These are phyloP conservation scores for Geum urbanum DNA, from an alignment of 306 rosid genomes.

Conservation along the genomic window DNA sequence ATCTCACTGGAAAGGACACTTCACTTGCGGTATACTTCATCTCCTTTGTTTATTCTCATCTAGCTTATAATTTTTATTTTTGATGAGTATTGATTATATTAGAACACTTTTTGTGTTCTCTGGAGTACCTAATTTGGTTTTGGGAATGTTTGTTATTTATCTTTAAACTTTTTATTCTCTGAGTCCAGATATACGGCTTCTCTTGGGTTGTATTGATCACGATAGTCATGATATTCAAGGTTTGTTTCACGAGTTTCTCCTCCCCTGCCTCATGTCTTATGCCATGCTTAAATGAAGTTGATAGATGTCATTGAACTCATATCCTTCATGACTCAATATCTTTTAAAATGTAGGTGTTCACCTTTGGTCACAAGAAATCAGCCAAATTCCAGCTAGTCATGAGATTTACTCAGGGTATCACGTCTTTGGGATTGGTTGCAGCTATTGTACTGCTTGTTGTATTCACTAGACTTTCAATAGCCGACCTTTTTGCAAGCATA, in stretches of 20 bases:
- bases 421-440: slow-evolving; percentile 57
- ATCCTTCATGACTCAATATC: slow-evolving; percentile 10
- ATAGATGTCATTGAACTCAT: background rate
- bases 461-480: slow-evolving; percentile 56
- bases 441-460: slow-evolving; percentile 62
- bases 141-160: slow-evolving; percentile 1
- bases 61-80: background rate
- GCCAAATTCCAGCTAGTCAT: slow-evolving; percentile 61
- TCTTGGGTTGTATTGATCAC: slow-evolving; percentile 80
- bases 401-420: slow-evolving; percentile 79
- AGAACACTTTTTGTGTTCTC: background rate
- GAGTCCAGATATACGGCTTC: slow-evolving; percentile 73
- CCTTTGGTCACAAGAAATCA: slow-evolving; percentile 76
- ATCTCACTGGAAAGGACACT: slow-evolving; percentile 64
- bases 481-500: slow-evolving; percentile 80
- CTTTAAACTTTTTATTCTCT: slow-evolving; percentile 24
- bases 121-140: background rate
- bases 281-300: background rate
- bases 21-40: slow-evolving; percentile 70
- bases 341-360: slow-evolving; percentile 56
- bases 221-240: slow-evolving; percentile 82
- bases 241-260: slow-evolving; percentile 32
- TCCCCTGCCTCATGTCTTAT: slow-evolving; percentile 1
- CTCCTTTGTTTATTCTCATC: background rate
- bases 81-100: background rate